phyloP scores from a whole-genome alignment of 139 green algal species.

The Deuterostichococcus epilithicus region DNA sequence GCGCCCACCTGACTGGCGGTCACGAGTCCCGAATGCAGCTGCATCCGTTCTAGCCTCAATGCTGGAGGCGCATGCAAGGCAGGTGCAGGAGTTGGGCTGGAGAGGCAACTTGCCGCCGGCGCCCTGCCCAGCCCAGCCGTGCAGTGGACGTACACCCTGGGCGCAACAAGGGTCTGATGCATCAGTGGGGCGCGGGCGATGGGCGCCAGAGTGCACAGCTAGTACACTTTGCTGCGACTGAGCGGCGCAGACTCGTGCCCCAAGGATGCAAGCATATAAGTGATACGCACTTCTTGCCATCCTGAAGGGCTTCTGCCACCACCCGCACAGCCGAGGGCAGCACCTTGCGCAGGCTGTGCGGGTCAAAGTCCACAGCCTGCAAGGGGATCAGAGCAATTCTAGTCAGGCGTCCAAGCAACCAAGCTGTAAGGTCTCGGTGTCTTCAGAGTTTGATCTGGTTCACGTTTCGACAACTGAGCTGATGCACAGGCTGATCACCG shows the following conservation, averaged over 20 bases:
- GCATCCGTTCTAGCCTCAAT: neutral
- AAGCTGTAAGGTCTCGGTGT: neutral
- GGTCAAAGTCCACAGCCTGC: constrained; percentile 69
- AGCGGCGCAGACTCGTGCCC: neutral
- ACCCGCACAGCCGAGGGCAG: constrained; percentile 51
- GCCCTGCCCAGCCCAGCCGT: constrained; percentile 70
- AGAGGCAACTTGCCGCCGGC: constrained; percentile 51
- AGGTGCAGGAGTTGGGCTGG: too few relatives aligned
- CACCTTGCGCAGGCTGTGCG: constrained; percentile 55
- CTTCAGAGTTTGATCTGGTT: neutral
- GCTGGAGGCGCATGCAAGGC: neutral
- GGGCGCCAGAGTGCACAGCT: constrained; percentile 7
- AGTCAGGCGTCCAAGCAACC: neutral
- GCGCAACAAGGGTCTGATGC: neutral
- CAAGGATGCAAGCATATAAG: too few relatives aligned
- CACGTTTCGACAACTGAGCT: neutral
- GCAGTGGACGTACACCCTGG: constrained; percentile 74
- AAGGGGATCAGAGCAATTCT: neutral
- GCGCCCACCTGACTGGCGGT: too few relatives aligned
- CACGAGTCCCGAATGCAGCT: neutral
- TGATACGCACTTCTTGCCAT: constrained; percentile 7
- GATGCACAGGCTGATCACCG: constrained; percentile 20
- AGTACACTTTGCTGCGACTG: neutral
- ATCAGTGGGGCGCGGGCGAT: neutral
- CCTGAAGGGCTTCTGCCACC: constrained; percentile 25